Base-by-base conservation (phyloP, 2,329 filamentous ascomycete species). In the Colletotrichum sp. region DNA sequence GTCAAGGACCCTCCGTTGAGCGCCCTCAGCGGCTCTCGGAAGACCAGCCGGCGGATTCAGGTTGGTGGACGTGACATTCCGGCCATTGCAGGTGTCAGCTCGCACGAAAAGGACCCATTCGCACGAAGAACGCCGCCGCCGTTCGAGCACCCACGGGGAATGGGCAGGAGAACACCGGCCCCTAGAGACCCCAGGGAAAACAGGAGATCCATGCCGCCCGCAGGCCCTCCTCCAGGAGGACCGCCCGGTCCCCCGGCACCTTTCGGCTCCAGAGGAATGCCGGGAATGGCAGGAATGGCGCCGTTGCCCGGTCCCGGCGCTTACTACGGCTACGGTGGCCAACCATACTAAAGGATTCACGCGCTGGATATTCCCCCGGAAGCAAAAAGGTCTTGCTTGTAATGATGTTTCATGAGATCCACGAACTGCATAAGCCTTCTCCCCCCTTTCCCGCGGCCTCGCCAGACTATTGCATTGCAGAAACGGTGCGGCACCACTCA, bases 1-100 rank as follows among this genome's bases (percentile, higher is more conserved):
- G 90, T 93, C 44, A 90, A 90, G 79, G 89, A 93, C 73, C 92
- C 92, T 36, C 91, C 91, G 5, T 83, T 93, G 77, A 90, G 89
- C 79, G 89, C 89, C 72, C 84, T 91, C 73, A 87, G 82, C 76
- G 87, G 87, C 73, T 84, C 86, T 36, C 86, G 89, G 68, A 91
- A 90, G 81, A 82, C 83, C 44, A 82, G 81, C 64, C 87, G 89
- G 71, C 81, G 80, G 12, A 76, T 81, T 75, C 26, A 28, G 26
- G 57, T 60, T 60, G 32, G 18, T 32, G 77, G 34, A 30, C 64
- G 63, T 9, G 64, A 81, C 81, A 9, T 80, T 82, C 82, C 81
- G 5, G 83, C 84, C 13, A 82, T 87, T 28, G 84, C 84, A n/a
- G 83, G 83, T 74, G 83, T 85, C 6, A 78, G 81, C 57, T 83